Percentiles rank a stretch among this genome's conserved stretches.
These are phyloP conservation scores for Fusarium lateritium DNA, from an alignment of 2,329 filamentous ascomycete genomes.

Conservation along the genomic window DNA sequence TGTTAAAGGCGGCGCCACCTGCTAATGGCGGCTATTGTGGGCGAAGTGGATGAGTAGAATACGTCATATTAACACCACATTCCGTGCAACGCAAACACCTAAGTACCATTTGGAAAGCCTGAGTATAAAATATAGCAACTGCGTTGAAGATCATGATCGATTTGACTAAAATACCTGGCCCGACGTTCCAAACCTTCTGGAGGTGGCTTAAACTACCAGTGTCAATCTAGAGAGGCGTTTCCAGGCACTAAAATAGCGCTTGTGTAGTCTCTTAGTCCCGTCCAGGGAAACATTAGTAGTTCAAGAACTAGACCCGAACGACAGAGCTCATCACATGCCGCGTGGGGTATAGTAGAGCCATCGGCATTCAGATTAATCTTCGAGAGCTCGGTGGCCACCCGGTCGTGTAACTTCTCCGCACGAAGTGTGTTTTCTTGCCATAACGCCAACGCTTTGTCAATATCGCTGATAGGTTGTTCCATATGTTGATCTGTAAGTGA, in stretches of 20 bases:
- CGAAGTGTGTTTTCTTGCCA: background rate
- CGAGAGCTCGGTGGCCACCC: background rate
- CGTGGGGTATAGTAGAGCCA: background rate
- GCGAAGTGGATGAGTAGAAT: no score
- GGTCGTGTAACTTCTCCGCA: background rate
- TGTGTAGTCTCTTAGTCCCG: slow-evolving; percentile 10
- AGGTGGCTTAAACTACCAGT: background rate
- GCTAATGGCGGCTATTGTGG: no score
- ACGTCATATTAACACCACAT: no score
- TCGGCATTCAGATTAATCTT: background rate
- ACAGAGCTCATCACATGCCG: slow-evolving; percentile 7
- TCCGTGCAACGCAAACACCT: no score
- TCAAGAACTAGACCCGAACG: slow-evolving; percentile 11
- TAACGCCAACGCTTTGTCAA: background rate
- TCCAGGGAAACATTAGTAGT: slow-evolving; percentile 15
- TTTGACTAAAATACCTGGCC: no score
- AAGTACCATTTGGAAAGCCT: no score
- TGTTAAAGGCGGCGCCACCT: background rate
- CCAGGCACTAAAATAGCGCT: background rate
- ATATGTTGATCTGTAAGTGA: background rate
- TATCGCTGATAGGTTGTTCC: background rate
- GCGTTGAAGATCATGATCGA: no score
- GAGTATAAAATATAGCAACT: no score
- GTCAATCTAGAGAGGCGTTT: background rate
- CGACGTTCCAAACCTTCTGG: no score